phyloP scores from a whole-genome alignment of 1,139 yeast species.

The Blastobotrys persicus region DNA sequence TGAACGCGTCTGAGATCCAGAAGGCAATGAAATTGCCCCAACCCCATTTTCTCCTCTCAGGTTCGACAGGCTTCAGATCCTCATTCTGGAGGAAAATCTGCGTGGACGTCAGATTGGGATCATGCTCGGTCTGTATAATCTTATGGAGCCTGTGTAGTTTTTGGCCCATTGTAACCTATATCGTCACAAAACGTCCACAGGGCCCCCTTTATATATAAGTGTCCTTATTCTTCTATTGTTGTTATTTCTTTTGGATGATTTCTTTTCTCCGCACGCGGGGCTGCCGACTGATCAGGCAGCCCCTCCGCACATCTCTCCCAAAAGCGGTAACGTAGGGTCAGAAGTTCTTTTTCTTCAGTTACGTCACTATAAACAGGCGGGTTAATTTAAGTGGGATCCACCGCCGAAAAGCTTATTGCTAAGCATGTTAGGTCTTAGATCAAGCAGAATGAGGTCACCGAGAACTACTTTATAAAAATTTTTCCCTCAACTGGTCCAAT shows the following conservation, averaged over 20 bases:
- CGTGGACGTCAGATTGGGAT: constrained; percentile 22
- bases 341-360: background rate
- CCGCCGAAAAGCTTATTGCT: background rate
- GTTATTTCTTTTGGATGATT: constrained; percentile 1
- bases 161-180: background rate
- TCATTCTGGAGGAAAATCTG: constrained; percentile 52
- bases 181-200: background rate
- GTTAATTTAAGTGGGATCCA: background rate
- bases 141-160: background rate
- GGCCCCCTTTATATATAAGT: constrained; percentile 4
- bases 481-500: no score
- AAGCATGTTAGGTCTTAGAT: background rate
- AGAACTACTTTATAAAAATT: background rate
- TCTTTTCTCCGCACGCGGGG: background rate
- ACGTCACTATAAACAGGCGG: constrained; percentile 3
- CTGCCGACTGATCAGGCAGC: background rate
- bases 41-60: constrained; percentile 62
- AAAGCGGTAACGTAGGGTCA: constrained; percentile 1
- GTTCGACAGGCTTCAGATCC: constrained; percentile 76
- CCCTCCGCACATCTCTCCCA: background rate
- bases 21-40: constrained; percentile 77
- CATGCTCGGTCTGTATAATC: constrained; percentile 25
- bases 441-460: background rate
- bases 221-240: constrained; percentile 1
- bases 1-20: constrained; percentile 87